Evolutionary conservation across 495 filamentous ascomycete genomes (phyloP), one percentile per base, ranked within the genome.

Genomic region (Aspergillus coremiiformis): DNA sequence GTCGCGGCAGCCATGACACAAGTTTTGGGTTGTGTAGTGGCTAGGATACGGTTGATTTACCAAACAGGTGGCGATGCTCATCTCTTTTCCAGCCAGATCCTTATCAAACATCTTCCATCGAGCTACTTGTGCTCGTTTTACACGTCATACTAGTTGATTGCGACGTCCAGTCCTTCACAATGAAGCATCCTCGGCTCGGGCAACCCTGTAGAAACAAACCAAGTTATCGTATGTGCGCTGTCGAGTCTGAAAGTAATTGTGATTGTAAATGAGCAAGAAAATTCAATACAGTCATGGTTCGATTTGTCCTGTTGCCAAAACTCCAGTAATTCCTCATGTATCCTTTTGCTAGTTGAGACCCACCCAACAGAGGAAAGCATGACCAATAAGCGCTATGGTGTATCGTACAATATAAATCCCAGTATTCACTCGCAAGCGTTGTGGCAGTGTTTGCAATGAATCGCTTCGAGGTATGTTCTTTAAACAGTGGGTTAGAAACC

Each of bases 401-500:
- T 72, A 72, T 66, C 58, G 57, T 72, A 72, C 67, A 72, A 45
- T 52, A 32, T 41, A 29, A 46, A 54, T 41, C 33, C 46, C 30
- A 56, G 42, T 39, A 9, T 32, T 39, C 30, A 52, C 44, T 48
- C 30, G 46, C 22, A 43, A 39, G 41, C 37, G 39, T 29, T 19
- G 44, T 23, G 24, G 26, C 35, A 46, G 26, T 30, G 37, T 21
- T 41, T 53, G 20, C 35, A 33, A 44, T 51, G 47, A 50, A 41
- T 51, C 44, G 45, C 49, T 39, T 43, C 23, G 45, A 52, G 46
- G 29, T 47, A 39, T 39, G 44, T 39, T 49, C 12, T 44, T 24
- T 6, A 46, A n/a, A 23, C 9, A 43, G 27, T 21, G 35, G 53
- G 53, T 82, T 84, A 96, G 67, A 91, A 96, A 61, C 91, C 91